A percentile compares a stretch with the other conserved stretches of the same genome.
Conservation (phyloP, 2,329 filamentous ascomycete genomes). For the Aulographum hederae region DNA sequence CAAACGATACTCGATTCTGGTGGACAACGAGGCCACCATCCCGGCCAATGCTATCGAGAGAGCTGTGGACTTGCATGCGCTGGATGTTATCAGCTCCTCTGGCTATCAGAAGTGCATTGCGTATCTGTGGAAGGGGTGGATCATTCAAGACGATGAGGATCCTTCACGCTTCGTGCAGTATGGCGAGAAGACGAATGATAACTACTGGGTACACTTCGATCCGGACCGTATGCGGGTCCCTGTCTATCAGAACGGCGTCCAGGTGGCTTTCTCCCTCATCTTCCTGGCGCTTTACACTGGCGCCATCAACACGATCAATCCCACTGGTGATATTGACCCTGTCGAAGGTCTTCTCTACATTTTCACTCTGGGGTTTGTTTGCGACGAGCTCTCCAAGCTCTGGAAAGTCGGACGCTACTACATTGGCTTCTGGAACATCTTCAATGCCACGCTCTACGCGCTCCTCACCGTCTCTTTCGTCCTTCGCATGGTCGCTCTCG, state of each 20-base stretch:
- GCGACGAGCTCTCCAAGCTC: conserved; percentile 72
- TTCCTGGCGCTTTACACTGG: conserved; percentile 75
- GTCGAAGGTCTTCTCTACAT: conserved; percentile 74
- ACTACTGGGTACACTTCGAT: conserved; percentile 68
- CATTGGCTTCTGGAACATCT: conserved; percentile 90
- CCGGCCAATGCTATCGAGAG: conserved; percentile 84
- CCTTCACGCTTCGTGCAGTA: conserved; percentile 82
- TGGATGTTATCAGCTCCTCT: conserved; percentile 74
- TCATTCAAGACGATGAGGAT: conserved; percentile 88
- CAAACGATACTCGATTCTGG: conserved; percentile 69
- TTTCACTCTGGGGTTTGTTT: conserved; percentile 82
- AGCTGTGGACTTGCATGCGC: conserved; percentile 79
- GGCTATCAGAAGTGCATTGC: conserved; percentile 93
- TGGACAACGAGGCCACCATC: conserved; percentile 50
- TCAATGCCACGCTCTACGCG: conserved; percentile 70
- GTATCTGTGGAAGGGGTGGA: conserved; percentile 88
- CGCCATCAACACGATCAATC: conserved; percentile 89
- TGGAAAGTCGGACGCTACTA: conserved; percentile 90
- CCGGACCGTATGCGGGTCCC: conserved; percentile 89
- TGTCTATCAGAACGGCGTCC: conserved; percentile 77
- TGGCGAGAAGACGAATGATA: conserved; percentile 58
- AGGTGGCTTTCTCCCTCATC: conserved; percentile 66
- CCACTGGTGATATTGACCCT: conserved; percentile 61
- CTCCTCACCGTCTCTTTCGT: conserved; percentile 64
- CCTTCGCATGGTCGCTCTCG: conserved; percentile 60